These are phyloP conservation scores for Boletus reticulatus DNA, from an alignment of 768 basidiomycete species.

Conservation along the genomic window DNA sequence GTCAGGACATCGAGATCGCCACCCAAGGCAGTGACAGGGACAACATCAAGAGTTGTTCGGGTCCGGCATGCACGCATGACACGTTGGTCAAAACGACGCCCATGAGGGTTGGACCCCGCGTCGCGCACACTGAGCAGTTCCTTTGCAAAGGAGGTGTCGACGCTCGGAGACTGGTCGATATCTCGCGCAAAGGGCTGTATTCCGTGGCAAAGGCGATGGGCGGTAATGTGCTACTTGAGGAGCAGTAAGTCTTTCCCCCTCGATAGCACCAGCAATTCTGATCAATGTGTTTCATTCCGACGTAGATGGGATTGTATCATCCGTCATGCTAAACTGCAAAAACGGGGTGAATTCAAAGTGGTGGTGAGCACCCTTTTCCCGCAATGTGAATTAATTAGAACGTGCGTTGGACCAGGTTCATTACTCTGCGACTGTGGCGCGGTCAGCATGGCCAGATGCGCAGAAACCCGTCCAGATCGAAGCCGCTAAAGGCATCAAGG, in stretches of 20 bases:
- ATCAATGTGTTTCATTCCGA: conserved; percentile 12
- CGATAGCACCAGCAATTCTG: conserved; percentile 13
- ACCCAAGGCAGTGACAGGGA: conserved; percentile 22
- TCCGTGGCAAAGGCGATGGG: conserved; percentile 33
- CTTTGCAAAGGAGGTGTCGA: conserved; percentile 37
- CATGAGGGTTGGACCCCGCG: conserved; percentile 31
- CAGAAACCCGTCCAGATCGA: conserved; percentile 36
- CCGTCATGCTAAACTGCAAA: conserved; percentile 29
- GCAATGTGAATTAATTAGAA: conserved; percentile 9
- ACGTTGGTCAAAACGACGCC: conserved; percentile 22
- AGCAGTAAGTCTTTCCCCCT: conserved; percentile 29
- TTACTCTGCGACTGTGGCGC: conserved; percentile 36
- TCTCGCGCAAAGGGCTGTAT: conserved; percentile 34
- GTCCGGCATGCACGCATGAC: conserved; percentile 31
- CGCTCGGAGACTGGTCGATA: conserved; percentile 30
- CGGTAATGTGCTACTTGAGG: conserved; percentile 37
- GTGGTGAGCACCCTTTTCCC: conserved; percentile 21
- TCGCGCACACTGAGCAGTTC: conserved; percentile 35
- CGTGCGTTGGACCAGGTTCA: conserved; percentile 25
- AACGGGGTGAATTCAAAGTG: conserved; percentile 34
- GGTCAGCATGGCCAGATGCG: conserved; percentile 35
- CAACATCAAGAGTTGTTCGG: conserved; percentile 34
- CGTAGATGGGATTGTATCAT: conserved; percentile 38
- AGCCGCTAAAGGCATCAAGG: conserved; percentile 34
- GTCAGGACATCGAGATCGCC: conserved; percentile 19